A percentile compares a stretch with the other conserved stretches of the same genome.
Conservation (phyloP, 2,329 filamentous ascomycete species). For the Colletotrichum echinochloae region DNA sequence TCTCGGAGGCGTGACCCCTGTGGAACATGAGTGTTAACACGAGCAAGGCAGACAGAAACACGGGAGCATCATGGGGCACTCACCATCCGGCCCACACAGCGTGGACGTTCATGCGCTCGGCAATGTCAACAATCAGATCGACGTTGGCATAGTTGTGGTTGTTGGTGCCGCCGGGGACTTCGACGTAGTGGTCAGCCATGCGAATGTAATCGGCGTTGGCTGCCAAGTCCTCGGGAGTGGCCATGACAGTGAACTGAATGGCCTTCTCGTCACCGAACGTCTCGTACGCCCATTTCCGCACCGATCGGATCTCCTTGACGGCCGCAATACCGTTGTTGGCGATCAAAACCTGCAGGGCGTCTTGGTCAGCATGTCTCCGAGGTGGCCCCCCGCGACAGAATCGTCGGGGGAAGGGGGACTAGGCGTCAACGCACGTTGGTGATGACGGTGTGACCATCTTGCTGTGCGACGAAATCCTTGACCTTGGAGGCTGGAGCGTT, state of each 20-base stretch:
- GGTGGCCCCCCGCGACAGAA: neutral
- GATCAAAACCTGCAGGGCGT: slow-evolving; percentile 81
- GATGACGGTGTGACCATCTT: slow-evolving; percentile 97
- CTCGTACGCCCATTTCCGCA: slow-evolving; percentile 99
- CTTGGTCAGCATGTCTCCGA: slow-evolving; percentile 27
- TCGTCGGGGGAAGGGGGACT: neutral
- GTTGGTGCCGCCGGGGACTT: slow-evolving; percentile 98
- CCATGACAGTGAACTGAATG: slow-evolving; percentile 99
- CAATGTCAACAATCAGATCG: slow-evolving; percentile 97
- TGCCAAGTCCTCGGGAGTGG: slow-evolving; percentile 95
- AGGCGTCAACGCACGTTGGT: slow-evolving; percentile 79
- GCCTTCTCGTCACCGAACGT: slow-evolving; percentile 98
- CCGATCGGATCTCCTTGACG: slow-evolving; percentile 98
- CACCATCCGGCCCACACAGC: slow-evolving; percentile 99
- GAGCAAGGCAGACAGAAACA: no score
- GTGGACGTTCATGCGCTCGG: slow-evolving; percentile 98
- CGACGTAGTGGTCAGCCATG: slow-evolving; percentile 99
- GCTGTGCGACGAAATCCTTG: slow-evolving; percentile 92
- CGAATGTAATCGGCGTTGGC: slow-evolving; percentile 99
- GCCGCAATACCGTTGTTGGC: slow-evolving; percentile 99
- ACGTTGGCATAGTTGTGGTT: slow-evolving; percentile 99
- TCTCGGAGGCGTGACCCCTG: slow-evolving; percentile 98
- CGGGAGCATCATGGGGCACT: no score
- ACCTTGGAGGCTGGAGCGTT: slow-evolving; percentile 87
- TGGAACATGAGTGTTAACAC: no score